Conservation (phyloP, 225 moss, liverwort and hornwort species). For the Polytrichum commune region DNA sequence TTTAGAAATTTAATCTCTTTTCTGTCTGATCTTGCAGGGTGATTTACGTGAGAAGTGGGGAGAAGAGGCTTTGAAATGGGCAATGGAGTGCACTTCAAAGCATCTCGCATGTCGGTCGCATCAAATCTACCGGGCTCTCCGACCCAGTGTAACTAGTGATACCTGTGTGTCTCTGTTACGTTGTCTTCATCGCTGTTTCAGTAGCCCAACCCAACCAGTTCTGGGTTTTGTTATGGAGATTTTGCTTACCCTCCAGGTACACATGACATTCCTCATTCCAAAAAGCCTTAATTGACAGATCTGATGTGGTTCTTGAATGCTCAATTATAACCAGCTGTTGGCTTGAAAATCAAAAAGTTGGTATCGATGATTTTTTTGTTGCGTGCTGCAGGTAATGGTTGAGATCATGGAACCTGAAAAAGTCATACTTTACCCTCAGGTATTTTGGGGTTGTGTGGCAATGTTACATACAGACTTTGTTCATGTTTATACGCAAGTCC, state of each 20-base stretch:
- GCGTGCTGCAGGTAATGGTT: conserved; percentile 87
- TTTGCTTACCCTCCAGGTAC: conserved; percentile 91
- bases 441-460: conserved; percentile 99
- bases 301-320: too few species aligned
- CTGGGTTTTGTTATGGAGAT: conserved; percentile 99
- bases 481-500: conserved; percentile 96
- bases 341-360: too few species aligned
- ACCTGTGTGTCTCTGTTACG: conserved; percentile 95
- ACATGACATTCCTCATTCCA: not conserved
- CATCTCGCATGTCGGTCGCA: conserved; percentile 97
- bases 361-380: not conserved
- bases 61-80: conserved; percentile 97
- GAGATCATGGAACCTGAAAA: conserved; percentile 99
- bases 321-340: too few species aligned
- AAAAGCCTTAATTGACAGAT: too few species aligned
- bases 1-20: too few species aligned
- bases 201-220: conserved; percentile 90
- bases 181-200: conserved; percentile 94
- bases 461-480: conserved; percentile 99
- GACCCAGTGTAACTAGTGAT: conserved; percentile 99
- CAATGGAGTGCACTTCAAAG: conserved; percentile 96
- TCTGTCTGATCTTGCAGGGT: conserved; percentile 32
- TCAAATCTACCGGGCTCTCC: conserved; percentile 97
- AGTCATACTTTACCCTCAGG: conserved; percentile 95
- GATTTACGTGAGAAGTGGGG: conserved; percentile 99